A percentile compares a stretch with the other conserved stretches of the same genome.
Conservation (phyloP, 2,329 filamentous ascomycete genomes). For the Botryotinia globosa region DNA sequence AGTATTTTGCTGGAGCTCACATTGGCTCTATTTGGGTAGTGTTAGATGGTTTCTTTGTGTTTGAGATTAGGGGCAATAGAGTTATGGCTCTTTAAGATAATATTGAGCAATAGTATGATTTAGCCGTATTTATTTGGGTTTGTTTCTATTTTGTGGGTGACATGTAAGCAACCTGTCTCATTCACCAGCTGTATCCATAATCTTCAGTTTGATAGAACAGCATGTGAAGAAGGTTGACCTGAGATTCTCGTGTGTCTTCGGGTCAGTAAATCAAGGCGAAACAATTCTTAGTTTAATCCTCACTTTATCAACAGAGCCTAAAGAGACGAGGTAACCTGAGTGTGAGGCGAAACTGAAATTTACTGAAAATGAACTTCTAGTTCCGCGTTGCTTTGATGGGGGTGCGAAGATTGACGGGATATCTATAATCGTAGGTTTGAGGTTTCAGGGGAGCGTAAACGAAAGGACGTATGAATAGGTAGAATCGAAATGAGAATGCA, state of each 20-base stretch:
- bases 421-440: rapidly evolving
- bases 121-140: not conserved
- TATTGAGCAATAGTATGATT: not conserved
- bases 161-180: rapidly evolving
- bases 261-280: not conserved
- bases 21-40: not conserved
- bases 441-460: not conserved
- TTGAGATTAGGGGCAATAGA: not conserved
- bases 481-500: not conserved
- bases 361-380: not conserved
- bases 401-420: not conserved
- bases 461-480: not conserved
- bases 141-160: not conserved
- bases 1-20: not conserved
- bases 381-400: not conserved
- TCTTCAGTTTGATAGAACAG: not conserved
- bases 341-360: not conserved
- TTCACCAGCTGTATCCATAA: not conserved
- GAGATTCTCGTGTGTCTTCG: not conserved
- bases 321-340: too few relatives aligned
- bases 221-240: not conserved
- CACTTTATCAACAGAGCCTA: too few relatives aligned
- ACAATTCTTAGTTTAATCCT: too few relatives aligned
- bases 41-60: not conserved
- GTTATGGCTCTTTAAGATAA: not conserved